A percentile compares a stretch with the other conserved stretches of the same genome.
Conservation (phyloP, 2,329 filamentous ascomycete species). For the Hortaea werneckii region DNA sequence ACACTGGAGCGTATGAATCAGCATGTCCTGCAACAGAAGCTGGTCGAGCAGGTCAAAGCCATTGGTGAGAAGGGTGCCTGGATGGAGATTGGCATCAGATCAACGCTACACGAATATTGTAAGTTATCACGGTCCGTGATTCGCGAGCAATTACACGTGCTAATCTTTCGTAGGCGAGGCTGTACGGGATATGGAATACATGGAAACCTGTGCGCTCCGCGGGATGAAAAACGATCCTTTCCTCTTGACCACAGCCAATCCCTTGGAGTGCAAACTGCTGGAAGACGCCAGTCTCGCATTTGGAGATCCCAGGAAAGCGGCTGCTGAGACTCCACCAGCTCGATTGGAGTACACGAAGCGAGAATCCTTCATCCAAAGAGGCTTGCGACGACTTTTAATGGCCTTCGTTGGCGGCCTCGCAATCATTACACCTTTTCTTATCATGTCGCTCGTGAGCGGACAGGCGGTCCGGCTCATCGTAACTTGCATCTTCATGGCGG, state of each 20-base stretch:
- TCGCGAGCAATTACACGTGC: not conserved
- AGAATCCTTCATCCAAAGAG: not conserved
- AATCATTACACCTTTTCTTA: conserved; percentile 6
- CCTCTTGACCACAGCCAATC: conserved; percentile 11
- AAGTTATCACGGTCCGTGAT: not conserved
- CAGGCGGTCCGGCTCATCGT: conserved; percentile 4
- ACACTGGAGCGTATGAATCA: conserved; percentile 13
- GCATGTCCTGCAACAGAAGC: conserved; percentile 14
- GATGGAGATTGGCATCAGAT: conserved; percentile 14
- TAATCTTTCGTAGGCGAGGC: conserved; percentile 5
- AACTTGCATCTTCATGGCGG: conserved; percentile 6
- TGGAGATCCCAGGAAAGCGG: conserved; percentile 4
- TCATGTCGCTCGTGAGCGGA: conserved; percentile 6
- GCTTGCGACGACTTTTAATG: conserved; percentile 6
- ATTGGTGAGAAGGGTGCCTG: conserved; percentile 12
- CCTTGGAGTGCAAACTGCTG: conserved; percentile 11
- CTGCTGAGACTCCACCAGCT: not conserved
- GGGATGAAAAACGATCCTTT: conserved; percentile 10
- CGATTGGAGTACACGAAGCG: conserved; percentile 2
- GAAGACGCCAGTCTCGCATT: conserved; percentile 12
- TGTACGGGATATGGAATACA: conserved; percentile 14
- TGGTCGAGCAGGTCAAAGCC: conserved; percentile 15
- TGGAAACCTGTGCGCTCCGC: conserved; percentile 5
- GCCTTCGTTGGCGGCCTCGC: conserved; percentile 8
- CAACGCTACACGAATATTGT: conserved; percentile 17